Evolutionary conservation across 2,329 filamentous ascomycete genomes (phyloP).

Genomic region (Colletotrichum magnum): DNA sequence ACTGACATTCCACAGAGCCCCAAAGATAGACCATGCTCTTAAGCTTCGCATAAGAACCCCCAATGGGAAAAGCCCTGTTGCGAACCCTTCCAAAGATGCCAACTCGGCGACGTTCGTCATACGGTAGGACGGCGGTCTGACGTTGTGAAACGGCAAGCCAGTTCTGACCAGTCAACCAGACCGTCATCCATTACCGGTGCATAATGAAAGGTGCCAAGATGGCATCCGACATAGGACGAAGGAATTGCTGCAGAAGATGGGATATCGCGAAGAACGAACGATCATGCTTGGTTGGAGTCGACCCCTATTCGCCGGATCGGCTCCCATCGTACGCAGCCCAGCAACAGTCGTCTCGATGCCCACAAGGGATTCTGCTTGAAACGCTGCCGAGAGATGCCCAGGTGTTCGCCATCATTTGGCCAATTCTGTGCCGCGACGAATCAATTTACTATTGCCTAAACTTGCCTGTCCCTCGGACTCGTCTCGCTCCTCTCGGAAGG

Average conservation of each 20-base stretch:
- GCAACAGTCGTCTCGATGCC: background rate
- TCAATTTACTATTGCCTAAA: background rate
- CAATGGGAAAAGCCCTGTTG: background rate
- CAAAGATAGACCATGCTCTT: background rate
- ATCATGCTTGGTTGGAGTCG: background rate
- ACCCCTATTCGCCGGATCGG: background rate
- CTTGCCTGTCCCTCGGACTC: background rate
- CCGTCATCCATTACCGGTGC: conserved; percentile 20
- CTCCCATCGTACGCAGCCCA: background rate
- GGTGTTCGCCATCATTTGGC: conserved; percentile 2
- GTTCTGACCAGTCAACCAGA: conserved; percentile 11
- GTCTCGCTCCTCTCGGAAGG: background rate
- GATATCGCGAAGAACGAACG: background rate
- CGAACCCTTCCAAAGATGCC: background rate
- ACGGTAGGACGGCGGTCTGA: conserved; percentile 21
- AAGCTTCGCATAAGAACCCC: conserved; percentile 3
- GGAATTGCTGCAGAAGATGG: background rate
- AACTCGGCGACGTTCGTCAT: conserved; percentile 11
- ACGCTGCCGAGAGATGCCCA: conserved; percentile 14
- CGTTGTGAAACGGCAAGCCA: background rate
- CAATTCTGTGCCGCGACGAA: background rate
- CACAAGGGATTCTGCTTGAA: background rate
- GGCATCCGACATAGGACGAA: conserved; percentile 18
- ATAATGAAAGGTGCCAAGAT: conserved; percentile 4
- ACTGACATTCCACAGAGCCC: conserved; percentile 10